Percentiles rank a stretch among this genome's conserved stretches.
Evolutionary conservation across 2,329 filamentous ascomycete genomes (phyloP).

Genomic region (Fusarium setosum): DNA sequence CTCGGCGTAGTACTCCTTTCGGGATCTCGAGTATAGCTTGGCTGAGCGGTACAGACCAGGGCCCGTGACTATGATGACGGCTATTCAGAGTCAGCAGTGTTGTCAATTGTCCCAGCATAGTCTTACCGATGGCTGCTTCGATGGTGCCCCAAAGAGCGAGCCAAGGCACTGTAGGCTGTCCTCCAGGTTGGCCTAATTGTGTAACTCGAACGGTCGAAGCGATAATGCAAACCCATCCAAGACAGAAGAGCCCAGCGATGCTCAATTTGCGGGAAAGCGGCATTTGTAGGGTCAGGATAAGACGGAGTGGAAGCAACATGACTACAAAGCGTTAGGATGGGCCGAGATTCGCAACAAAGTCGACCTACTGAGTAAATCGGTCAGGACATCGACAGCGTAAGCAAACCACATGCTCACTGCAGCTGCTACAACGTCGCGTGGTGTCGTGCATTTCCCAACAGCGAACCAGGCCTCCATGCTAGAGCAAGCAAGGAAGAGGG

Average conservation of each 20-base stretch:
- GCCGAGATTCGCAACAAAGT: too few species aligned
- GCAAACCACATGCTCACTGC: background rate
- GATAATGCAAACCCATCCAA: background rate
- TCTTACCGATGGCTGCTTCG: background rate
- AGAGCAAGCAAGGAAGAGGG: background rate
- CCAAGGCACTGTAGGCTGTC: background rate
- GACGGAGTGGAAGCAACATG: background rate
- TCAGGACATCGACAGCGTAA: background rate
- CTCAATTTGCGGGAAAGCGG: background rate
- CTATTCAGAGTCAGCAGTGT: background rate
- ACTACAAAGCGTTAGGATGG: background rate
- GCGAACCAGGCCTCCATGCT: background rate
- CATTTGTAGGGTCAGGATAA: background rate
- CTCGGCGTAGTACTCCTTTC: background rate
- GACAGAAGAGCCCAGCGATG: background rate
- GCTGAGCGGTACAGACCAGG: background rate
- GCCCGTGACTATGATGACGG: background rate
- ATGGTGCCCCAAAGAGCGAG: background rate
- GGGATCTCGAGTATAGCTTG: background rate
- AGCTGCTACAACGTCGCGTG: background rate
- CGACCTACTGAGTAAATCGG: background rate
- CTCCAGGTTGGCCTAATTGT: background rate
- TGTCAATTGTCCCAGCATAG: background rate
- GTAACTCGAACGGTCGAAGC: background rate
- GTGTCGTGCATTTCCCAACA: background rate